Conservation (phyloP, 352 stramenopile genomes). For the Phytophthora multivora region DNA sequence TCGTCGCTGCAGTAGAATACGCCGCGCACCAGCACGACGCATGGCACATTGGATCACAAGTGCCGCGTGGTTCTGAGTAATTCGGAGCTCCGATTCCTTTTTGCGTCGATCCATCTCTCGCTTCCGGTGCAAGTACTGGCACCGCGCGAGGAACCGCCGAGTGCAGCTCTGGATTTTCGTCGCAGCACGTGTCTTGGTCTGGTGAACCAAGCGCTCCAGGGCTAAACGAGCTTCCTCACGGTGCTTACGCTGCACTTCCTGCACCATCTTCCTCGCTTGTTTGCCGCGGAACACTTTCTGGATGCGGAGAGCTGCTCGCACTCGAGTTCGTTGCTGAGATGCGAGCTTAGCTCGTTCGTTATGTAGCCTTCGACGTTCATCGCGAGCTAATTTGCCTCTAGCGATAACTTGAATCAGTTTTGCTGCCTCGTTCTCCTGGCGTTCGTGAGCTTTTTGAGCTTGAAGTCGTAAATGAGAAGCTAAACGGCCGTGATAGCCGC, state of each 20-base stretch:
- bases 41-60: conserved; percentile 75
- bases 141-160: conserved; percentile 56
- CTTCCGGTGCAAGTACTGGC: conserved; percentile 37
- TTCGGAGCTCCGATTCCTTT: conserved; percentile 26
- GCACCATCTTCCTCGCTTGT: conserved; percentile 44
- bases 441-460: conserved; percentile 50
- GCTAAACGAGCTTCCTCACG: conserved; percentile 51
- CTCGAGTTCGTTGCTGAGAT: conserved; percentile 34
- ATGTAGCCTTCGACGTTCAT: conserved; percentile 34
- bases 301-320: conserved; percentile 56
- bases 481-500: conserved; percentile 72
- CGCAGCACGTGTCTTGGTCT: conserved; percentile 63
- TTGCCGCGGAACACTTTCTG: conserved; percentile 71
- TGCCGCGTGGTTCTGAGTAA: conserved; percentile 51
- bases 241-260: conserved; percentile 44
- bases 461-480: conserved; percentile 61
- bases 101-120: conserved; percentile 38
- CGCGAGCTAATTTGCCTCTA: conserved; percentile 55
- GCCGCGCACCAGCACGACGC: conserved; percentile 46
- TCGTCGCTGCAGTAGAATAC: conserved; percentile 47
- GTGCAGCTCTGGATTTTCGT: conserved; percentile 75
- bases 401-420: conserved; percentile 63
- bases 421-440: conserved; percentile 62
- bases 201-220: conserved; percentile 58
- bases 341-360: conserved; percentile 38